A percentile compares a stretch with the other conserved stretches of the same genome.
Evolutionary conservation across 768 basidiomycete species (phyloP).

Genomic region (Tulasnella calospora): DNA sequence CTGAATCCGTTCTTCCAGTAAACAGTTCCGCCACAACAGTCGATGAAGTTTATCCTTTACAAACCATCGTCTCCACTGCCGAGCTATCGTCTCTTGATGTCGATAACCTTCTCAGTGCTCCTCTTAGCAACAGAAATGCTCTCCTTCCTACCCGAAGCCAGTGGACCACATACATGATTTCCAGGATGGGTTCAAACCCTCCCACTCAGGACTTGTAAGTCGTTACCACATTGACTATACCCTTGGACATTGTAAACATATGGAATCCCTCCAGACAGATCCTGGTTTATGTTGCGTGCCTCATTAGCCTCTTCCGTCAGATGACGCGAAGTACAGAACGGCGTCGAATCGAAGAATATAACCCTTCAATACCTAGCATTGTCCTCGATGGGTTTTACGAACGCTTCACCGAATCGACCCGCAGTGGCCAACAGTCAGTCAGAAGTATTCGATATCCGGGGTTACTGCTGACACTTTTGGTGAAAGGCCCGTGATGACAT

Average conservation of each 20-base stretch:
- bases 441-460: not conserved
- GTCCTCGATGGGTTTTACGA: not conserved
- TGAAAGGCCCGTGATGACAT: not conserved
- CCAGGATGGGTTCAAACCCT: not conserved
- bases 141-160: not conserved
- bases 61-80: not conserved
- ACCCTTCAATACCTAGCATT: not conserved
- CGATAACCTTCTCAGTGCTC: not conserved
- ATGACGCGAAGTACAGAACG: not conserved
- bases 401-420: not conserved
- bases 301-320: not conserved
- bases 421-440: not conserved
- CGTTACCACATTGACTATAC: not conserved
- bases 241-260: not conserved
- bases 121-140: not conserved
- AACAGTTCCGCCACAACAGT: not conserved
- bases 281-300: not conserved
- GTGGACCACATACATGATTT: not conserved
- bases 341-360: not conserved
- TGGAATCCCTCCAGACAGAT: not conserved
- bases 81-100: not conserved
- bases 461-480: not conserved
- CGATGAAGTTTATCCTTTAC: not conserved
- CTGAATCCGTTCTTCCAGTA: not conserved
- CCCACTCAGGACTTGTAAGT: not conserved